These are phyloP conservation scores for Carex myosuroides DNA, from an alignment of 176 grass and related monocot genomes.

Conservation along the genomic window DNA sequence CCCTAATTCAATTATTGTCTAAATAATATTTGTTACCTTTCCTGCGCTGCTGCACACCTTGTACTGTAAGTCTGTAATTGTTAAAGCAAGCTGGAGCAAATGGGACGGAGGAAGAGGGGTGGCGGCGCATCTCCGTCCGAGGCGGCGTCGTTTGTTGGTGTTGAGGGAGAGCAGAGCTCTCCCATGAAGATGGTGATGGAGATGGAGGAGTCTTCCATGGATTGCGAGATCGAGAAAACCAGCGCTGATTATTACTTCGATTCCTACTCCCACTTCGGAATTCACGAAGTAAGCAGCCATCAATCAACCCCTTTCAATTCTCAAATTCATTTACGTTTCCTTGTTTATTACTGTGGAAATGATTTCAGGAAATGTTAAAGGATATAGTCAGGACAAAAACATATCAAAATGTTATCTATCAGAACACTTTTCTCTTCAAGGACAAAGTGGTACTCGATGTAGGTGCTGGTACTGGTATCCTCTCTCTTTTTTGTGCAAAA, in stretches of 20 bases:
- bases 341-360: neutral
- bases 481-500: constrained; percentile 97
- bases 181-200: neutral
- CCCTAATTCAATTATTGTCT: no score
- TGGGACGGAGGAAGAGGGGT: constrained; percentile 37
- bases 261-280: constrained; percentile 98
- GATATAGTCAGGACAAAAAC: constrained; percentile 77
- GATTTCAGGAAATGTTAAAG: constrained; percentile 93
- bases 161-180: constrained; percentile 14
- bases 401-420: constrained; percentile 91
- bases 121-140: constrained; percentile 43
- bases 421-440: constrained; percentile 85
- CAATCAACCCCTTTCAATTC: neutral
- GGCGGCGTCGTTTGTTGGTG: neutral
- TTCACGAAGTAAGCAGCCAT: constrained; percentile 85
- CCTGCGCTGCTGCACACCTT: no score
- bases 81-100: neutral
- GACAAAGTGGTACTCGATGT: constrained; percentile 95
- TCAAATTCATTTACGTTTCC: neutral
- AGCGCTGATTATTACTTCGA: constrained; percentile 99
- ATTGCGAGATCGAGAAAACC: constrained; percentile 46
- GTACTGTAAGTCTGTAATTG: no score
- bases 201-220: neutral
- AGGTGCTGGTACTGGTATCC: constrained; percentile 85
- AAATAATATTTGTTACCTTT: no score